phyloP scores from a whole-genome alignment of 306 rosid species.

The Vigna mungo region DNA sequence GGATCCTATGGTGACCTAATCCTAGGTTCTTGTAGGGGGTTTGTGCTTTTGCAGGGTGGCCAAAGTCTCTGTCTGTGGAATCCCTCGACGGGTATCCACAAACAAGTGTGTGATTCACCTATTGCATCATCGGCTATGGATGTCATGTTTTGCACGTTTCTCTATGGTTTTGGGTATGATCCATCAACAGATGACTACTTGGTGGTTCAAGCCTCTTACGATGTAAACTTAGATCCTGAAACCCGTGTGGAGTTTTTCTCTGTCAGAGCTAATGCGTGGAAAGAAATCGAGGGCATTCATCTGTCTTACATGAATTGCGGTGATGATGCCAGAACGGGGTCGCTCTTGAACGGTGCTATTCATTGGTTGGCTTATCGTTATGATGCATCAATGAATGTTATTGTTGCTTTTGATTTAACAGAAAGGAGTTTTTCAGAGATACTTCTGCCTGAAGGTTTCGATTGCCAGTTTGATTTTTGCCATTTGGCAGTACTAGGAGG shows the following conservation, averaged over 20 bases:
- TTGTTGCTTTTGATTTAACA: slow-evolving; percentile 36
- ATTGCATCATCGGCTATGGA: not conserved
- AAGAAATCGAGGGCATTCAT: not conserved
- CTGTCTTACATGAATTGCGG: not conserved
- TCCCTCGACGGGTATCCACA: slow-evolving; percentile 25
- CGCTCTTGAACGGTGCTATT: slow-evolving; percentile 8
- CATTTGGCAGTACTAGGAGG: slow-evolving; percentile 20
- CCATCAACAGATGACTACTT: slow-evolving; percentile 18
- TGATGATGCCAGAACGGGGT: not conserved
- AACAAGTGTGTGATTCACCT: not conserved
- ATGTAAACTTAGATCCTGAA: not conserved
- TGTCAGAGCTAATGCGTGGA: slow-evolving; percentile 18
- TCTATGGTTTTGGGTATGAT: slow-evolving; percentile 31
- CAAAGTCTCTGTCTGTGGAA: not conserved
- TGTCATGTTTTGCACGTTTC: fast-evolving
- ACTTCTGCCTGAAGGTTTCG: not conserved
- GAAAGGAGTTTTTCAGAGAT: slow-evolving; percentile 21
- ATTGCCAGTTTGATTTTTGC: fast-evolving
- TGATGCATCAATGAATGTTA: not conserved
- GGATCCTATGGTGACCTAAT: not conserved
- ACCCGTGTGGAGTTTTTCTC: slow-evolving; percentile 15
- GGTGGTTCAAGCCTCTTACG: not conserved
- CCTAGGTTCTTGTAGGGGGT: slow-evolving; percentile 20
- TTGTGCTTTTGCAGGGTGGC: not conserved
- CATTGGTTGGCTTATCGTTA: not conserved